Base-by-base conservation (phyloP, 2,329 filamentous ascomycete genomes). In the Lachnellula subtilissima region DNA sequence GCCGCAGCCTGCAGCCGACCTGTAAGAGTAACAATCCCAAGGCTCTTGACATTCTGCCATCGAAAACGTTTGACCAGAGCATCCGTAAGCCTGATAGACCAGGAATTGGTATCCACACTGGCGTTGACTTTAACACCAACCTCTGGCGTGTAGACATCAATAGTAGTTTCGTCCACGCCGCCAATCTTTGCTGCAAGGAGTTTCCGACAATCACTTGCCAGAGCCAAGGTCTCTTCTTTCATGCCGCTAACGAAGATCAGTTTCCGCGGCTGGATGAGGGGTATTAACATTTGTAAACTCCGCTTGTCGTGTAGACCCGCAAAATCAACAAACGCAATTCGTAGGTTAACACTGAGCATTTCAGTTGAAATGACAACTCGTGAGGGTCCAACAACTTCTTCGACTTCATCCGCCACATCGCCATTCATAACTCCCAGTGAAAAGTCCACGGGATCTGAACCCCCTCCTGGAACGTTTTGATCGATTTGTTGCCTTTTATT, bases 51-150 rank as follows among this genome's bases (percentile, higher is more conserved):
- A 56, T 90, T 92, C 74, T 97, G 94, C 94, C 94, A 97, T 68
- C 89, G 90, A 57, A 99, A 79, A 64, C 88, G 88, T 72, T 90
- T 90, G 57, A 96, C 88, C 19, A 99, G 83, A 46, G 83, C 77
- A 64, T 93, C 89, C 49, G 90, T 91, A 17, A 99, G 80, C 72
- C 92, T 96, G 58, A 99, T 89, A 23, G 89, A 87, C 94, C 95
- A 99, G 4, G 94, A 92, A 70, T 97, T 97, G 5, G 93, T 97
- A 70, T 99, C 94, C 43, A 97, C 93, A 67, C 92, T 97, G 12
- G 93, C 94, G 71, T 99, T 87, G 43, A 99, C 80, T 14, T 79
- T 76, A 36, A 81, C 77, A 23, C 91, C 91, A n/a, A 89, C 77
- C 9, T 76, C 72, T 1, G 94, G 94, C 0, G 90, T 91, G 69